Base-by-base conservation (phyloP, 129 eudicot genomes). In the Escallonia herrerae region DNA sequence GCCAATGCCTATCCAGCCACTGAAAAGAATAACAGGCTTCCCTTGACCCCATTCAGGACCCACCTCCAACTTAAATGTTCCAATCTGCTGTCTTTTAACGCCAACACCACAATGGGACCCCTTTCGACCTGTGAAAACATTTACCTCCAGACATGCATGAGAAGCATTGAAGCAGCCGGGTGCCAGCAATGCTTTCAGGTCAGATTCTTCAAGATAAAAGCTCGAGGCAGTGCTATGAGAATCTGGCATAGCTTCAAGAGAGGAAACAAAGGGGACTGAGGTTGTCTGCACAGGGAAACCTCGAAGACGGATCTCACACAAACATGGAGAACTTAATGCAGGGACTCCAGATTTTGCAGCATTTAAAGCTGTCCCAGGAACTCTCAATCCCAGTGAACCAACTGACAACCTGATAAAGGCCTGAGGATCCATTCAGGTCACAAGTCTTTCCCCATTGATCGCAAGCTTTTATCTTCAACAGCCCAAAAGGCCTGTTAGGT, bases 1-100 rank as follows among this genome's bases (percentile, higher is more conserved):
- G 62, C 97, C 95, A 15, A 90, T 87, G 15, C 91, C 85, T 51
- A 78, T 87, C 97, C 97, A 90, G 15, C 97, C 97, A 68, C 67
- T 86, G 75, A 81, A 83, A 66, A 90, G 95, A 79, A 77, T 73
- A 37, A 69, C 88, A 2, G 97, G 88, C 69, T 81, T 90, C 42
- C 97, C 95, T 58, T 90, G 80, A 8, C 83, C 82, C 97, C 97
- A 90, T 73, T 90, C 95, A 3, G 95, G 91, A 3, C 82, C 80
- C 54, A 90, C 97, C 47, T 79, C 83, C 78, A 90, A 68, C 70
- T 73, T 86, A 65, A 90, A 83, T 12, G 86, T 77, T 55, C 97
- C 97, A 40, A 90, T 80, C 65, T 83, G 97, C 47, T 86, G 95
- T 56, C 90, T 72, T 49, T 86, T 90, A 39, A 65, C 60, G 13